Base-by-base conservation (phyloP, 2,329 filamentous ascomycete genomes). In the Zymoseptoria pseudotritici region DNA sequence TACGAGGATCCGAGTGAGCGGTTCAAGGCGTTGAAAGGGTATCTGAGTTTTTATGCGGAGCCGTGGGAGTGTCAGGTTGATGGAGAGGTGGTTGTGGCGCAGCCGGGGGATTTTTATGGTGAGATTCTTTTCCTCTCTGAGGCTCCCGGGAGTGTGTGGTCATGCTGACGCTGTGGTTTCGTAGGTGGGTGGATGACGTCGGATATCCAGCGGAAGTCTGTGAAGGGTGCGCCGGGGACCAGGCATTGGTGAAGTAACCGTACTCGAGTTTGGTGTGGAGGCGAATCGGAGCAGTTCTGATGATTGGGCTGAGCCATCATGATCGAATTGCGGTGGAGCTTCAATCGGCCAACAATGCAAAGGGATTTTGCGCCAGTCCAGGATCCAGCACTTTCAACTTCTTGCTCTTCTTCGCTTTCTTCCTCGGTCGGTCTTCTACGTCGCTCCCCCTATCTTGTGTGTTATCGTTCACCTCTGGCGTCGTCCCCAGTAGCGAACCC, bases 381-480 rank as follows among this genome's bases (percentile, higher is more conserved):
- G 22, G 50, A 29, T 55, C 49, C 1, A 56, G 36, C 5, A 29
- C 9, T 21, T 55, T 50, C 24, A 11, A 49, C 67, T 97, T 97
- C 74, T 89, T 96, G 71, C 78, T 96, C 73, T 82, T 97, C 19
- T 65, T 65, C 13, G 57, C 54, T 77, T 93, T 62, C 56, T 65
- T 66, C 24, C 63, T 53, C 19, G 54, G 56, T 26, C 52, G 22
- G 11, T 10, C 53, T 85, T 77, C n/a, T n/a, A n/a, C n/a, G n/a
- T n/a, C n/a, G n/a, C n/a, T n/a, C n/a, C n/a, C n/a, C n/a, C n/a
- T n/a, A n/a, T n/a, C n/a, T n/a, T n/a, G n/a, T n/a, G n/a, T n/a
- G n/a, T n/a, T n/a, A n/a, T n/a, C n/a, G n/a, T 61, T 56, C 5
- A 20, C 52, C 8, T 58, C 53, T 4, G 50, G 42, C 17, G 65